Conservation (phyloP, 352 stramenopile species). For the Phytophthora megakarya region DNA sequence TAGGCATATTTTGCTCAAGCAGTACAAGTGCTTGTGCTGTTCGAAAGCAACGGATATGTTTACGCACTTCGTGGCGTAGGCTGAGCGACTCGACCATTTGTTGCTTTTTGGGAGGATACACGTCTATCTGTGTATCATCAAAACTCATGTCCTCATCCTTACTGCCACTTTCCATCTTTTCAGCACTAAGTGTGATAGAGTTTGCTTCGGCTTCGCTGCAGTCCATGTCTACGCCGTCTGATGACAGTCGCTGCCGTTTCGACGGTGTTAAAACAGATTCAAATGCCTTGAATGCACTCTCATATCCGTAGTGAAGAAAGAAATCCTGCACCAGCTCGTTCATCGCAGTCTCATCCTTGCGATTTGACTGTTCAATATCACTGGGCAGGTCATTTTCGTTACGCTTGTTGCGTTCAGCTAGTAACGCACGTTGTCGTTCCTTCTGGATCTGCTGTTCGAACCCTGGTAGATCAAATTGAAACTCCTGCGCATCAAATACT, state of each 20-base stretch:
- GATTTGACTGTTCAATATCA: conserved; percentile 15
- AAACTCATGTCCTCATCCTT: conserved; percentile 13
- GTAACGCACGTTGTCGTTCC: conserved; percentile 48
- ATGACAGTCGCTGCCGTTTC: conserved; percentile 10
- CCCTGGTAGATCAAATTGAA: conserved; percentile 50
- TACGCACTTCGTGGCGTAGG: conserved; percentile 42
- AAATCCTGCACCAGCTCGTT: conserved; percentile 46
- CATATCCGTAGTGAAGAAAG: conserved; percentile 49
- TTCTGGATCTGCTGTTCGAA: conserved; percentile 58
- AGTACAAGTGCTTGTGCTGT: conserved; percentile 38
- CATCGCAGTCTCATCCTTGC: conserved; percentile 40
- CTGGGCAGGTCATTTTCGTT: not conserved
- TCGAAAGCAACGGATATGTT: conserved; percentile 40
- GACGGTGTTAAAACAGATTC: conserved; percentile 12
- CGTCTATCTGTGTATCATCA: not conserved
- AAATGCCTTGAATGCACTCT: conserved; percentile 38
- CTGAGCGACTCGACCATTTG: conserved; percentile 26
- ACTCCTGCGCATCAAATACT: conserved; percentile 27
- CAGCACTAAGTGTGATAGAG: conserved; percentile 3
- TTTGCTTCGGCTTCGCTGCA: not conserved
- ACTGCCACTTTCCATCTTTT: conserved; percentile 20
- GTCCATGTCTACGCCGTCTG: conserved; percentile 15
- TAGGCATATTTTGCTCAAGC: conserved; percentile 26
- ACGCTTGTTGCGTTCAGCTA: conserved; percentile 21
- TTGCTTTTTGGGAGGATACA: conserved; percentile 12